Evolutionary conservation across 352 stramenopile species (phyloP), one percentile per base, ranked within the genome.

Genomic region (Pythium diclinum): DNA sequence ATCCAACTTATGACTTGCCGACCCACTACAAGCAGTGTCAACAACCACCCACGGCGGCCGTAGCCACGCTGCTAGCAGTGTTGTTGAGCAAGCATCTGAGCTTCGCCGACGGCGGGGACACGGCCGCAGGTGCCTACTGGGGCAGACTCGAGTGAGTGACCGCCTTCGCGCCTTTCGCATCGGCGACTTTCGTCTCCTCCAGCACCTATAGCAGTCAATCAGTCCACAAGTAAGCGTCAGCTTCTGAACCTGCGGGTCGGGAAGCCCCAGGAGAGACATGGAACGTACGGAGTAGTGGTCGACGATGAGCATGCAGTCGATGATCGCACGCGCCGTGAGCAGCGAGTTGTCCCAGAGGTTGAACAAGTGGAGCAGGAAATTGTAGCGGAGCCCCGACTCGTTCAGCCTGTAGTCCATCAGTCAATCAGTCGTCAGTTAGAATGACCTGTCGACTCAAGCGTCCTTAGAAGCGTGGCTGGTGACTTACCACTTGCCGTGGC

Each of bases 261-360:
- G 1, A 28, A 49, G 32, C 4, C 7, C 2, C 52, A 1, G 8
- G 48, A 34, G 52, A 49, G 13, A n/a, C 3, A 36, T 38, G 6
- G 19, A 11, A 71, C 63, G 28, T 36, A 55, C 33, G 48, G 58
- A 53, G 51, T 68, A 62, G 68, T 89, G 79, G 62, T 94, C 84
- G 34, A 94, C 83, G 66, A 94, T 92, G 61, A 92, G 68, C 79
- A 94, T 92, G 72, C 85, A 94, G 73, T 93, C 86, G 48, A 92
- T 89, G 65, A 96, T 94, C 40, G 85, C 79, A 40, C 83, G 80
- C 63, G 83, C 85, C 67, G 92, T 91, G 44, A 96, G 68, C 52
- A 96, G 72, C 64, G 85, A 94, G 67, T 94, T 94, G 76, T 96
- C 87, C 85, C 85, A 96, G 72, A 96, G 82, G 76, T 96, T 94